Evolutionary conservation across 192 early-diverging fungal species (phyloP).

Genomic region (Hyaloraphidium curvatum): DNA sequence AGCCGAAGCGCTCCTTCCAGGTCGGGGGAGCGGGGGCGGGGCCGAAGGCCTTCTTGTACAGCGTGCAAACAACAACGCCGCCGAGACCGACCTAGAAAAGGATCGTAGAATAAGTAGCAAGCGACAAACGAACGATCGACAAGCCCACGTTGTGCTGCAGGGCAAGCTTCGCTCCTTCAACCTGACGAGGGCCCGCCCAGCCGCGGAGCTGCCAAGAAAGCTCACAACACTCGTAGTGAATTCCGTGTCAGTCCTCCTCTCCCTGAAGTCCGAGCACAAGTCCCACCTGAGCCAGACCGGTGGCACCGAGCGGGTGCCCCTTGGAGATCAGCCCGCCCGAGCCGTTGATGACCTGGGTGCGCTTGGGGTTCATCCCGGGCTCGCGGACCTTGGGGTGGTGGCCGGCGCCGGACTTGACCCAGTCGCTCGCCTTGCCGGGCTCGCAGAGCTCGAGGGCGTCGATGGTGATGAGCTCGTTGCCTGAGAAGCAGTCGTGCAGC

Average conservation of each 20-base stretch:
- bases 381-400: conserved; percentile 43
- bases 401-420: too few relatives aligned
- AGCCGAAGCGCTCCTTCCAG: conserved; percentile 11
- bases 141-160: conserved; percentile 58
- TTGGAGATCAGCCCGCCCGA: conserved; percentile 56
- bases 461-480: conserved; percentile 54
- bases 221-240: too few relatives aligned
- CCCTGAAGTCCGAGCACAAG: too few relatives aligned
- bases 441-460: conserved; percentile 44
- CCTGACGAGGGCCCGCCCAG: conserved; percentile 45
- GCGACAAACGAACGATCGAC: too few relatives aligned
- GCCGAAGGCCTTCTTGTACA: conserved; percentile 36
- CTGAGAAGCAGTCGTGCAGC: conserved; percentile 55
- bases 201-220: conserved; percentile 35
- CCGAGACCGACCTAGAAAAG: conserved; percentile 18
- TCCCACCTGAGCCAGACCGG: conserved; percentile 47
- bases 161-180: conserved; percentile 34
- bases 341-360: conserved; percentile 51
- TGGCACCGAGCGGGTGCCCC: conserved; percentile 54
- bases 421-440: conserved; percentile 41
- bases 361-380: too few relatives aligned
- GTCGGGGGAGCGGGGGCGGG: too few relatives aligned
- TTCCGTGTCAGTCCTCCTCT: too few relatives aligned
- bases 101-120: background rate
- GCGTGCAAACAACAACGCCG: conserved; percentile 43